A percentile compares a stretch with the other conserved stretches of the same genome.
Evolutionary conservation across 2,329 filamentous ascomycete species (phyloP).

Genomic region (Aureobasidium pullulans): DNA sequence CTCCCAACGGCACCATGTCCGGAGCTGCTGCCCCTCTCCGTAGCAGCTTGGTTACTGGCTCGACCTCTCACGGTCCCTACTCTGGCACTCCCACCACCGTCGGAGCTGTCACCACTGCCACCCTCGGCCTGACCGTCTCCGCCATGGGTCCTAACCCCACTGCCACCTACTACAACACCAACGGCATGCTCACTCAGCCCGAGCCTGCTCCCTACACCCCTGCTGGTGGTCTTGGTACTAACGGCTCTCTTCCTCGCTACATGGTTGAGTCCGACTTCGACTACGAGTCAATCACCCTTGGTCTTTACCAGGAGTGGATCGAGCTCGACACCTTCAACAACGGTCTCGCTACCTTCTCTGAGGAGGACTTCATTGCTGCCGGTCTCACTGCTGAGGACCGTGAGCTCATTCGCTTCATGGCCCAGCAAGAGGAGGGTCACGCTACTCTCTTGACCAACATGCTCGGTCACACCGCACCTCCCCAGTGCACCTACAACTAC

Average conservation of each 20-base stretch:
- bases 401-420: constrained; percentile 68
- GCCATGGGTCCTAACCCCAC: constrained; percentile 51
- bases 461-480: constrained; percentile 61
- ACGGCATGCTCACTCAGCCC: constrained; percentile 60
- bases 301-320: constrained; percentile 76
- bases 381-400: constrained; percentile 64
- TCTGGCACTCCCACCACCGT: constrained; percentile 60
- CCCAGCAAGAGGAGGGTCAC: constrained; percentile 68
- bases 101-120: constrained; percentile 56
- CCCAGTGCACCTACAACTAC: constrained; percentile 76
- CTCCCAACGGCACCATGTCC: constrained; percentile 23
- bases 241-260: constrained; percentile 69
- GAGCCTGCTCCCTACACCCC: constrained; percentile 67
- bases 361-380: constrained; percentile 59
- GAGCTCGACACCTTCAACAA: constrained; percentile 78
- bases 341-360: constrained; percentile 62
- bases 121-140: constrained; percentile 52
- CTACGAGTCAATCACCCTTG: constrained; percentile 67
- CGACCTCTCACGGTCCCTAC: constrained; percentile 63
- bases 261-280: constrained; percentile 76
- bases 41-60: constrained; percentile 46
- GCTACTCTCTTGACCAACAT: constrained; percentile 72
- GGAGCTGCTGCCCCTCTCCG: constrained; percentile 37
- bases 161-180: constrained; percentile 62
- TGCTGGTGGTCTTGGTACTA: constrained; percentile 64